These are phyloP conservation scores for Pseudogymnoascus sp. DNA, from an alignment of 2,329 filamentous ascomycete species.

Conservation along the genomic window DNA sequence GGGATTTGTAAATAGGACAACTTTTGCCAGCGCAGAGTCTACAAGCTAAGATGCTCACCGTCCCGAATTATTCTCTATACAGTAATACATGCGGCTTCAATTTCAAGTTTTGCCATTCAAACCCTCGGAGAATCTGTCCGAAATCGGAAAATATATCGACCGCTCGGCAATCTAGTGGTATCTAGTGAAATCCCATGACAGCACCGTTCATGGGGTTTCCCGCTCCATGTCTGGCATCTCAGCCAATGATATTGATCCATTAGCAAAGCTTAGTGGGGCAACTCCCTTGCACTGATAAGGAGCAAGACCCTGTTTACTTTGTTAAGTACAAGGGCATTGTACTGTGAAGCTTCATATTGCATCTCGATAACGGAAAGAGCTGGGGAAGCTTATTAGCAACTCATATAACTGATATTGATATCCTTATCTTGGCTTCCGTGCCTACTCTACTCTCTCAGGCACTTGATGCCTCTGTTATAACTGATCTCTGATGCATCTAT, in stretches of 20 bases:
- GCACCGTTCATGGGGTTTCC: constrained; percentile 6
- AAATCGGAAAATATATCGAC: constrained; percentile 8
- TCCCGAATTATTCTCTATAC: background rate
- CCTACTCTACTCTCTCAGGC: background rate
- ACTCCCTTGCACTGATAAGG: constrained; percentile 7
- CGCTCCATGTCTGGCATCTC: background rate
- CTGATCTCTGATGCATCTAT: constrained; percentile 5
- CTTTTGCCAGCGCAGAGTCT: background rate
- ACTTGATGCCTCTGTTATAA: background rate
- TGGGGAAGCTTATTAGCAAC: constrained; percentile 7
- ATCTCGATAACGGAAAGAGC: constrained; percentile 2
- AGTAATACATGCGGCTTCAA: background rate
- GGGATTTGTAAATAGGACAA: background rate
- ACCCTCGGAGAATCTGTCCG: background rate
- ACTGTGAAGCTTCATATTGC: constrained; percentile 1
- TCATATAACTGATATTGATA: constrained; percentile 3
- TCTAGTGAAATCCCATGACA: constrained; percentile 1
- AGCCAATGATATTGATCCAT: background rate
- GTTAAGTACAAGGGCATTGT: background rate
- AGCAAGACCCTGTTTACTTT: constrained; percentile 7
- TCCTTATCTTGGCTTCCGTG: constrained; percentile 1
- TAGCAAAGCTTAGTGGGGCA: background rate
- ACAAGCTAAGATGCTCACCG: background rate
- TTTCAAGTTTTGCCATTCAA: constrained; percentile 2
- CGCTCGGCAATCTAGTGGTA: constrained; percentile 3